Evolutionary conservation across 2,329 filamentous ascomycete species (phyloP).

Genomic region (Exophiala alcalophila): DNA sequence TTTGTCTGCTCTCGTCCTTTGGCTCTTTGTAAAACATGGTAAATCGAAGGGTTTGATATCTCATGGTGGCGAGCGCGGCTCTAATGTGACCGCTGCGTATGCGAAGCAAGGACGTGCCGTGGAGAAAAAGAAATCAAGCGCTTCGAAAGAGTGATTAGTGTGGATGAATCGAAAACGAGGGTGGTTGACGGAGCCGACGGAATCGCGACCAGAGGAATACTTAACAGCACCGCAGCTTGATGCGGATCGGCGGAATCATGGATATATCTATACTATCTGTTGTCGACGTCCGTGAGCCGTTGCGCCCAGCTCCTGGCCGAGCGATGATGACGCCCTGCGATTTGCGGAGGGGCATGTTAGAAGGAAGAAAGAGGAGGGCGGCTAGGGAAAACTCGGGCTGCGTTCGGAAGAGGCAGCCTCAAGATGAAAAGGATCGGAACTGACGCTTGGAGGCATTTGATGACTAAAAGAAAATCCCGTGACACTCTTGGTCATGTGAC

Average conservation of each 20-base stretch:
- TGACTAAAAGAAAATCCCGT: no score
- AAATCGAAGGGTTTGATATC: conserved; percentile 31
- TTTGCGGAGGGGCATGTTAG: conserved; percentile 10
- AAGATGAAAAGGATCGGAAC: no score
- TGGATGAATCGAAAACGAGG: background rate
- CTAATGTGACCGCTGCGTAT: no score
- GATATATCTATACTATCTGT: conserved; percentile 6
- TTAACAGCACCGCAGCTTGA: conserved; percentile 1
- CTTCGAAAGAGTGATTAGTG: no score
- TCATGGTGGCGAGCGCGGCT: conserved; percentile 19
- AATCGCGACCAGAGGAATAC: conserved; percentile 1
- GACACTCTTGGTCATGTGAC: no score
- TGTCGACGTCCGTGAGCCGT: conserved; percentile 2
- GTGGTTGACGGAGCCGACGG: no score
- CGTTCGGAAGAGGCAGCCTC: conserved; percentile 9
- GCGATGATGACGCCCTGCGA: conserved; percentile 19
- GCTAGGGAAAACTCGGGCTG: conserved; percentile 19
- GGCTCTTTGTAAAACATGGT: conserved; percentile 31
- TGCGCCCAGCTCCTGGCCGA: background rate
- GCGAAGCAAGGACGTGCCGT: no score
- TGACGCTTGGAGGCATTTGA: no score
- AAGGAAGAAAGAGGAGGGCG: background rate
- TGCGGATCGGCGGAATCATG: conserved; percentile 1
- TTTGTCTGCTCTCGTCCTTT: conserved; percentile 18
- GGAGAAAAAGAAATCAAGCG: background rate